Percentiles rank a stretch among this genome's conserved stretches.
Evolutionary conservation across 306 rosid genomes (phyloP).

Genomic region (Oxytropis ochrocephala): DNA sequence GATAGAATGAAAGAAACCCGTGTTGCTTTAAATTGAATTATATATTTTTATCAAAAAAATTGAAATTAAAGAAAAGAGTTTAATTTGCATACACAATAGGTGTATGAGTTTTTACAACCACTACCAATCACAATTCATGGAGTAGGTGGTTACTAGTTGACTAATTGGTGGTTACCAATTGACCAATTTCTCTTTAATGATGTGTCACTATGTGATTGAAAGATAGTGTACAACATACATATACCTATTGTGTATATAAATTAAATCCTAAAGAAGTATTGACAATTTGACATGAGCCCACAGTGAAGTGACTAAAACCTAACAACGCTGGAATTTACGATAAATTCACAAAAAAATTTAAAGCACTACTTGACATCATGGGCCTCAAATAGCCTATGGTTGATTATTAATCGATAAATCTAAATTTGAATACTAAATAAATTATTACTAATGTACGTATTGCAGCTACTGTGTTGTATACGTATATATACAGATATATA

Average conservation of each 20-base stretch:
- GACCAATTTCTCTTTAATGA: too few species aligned
- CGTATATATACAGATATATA: background rate
- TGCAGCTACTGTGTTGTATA: background rate
- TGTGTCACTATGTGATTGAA: too few species aligned
- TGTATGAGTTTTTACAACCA: too few species aligned
- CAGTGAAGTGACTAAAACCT: constrained; percentile 55
- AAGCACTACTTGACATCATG: constrained; percentile 21
- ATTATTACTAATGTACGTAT: background rate
- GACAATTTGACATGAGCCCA: constrained; percentile 41
- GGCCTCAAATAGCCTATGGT: constrained; percentile 25
- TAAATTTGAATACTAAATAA: background rate
- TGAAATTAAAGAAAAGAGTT: constrained; percentile 27
- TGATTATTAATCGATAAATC: background rate
- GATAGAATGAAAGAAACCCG: constrained; percentile 11
- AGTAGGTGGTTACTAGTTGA: too few species aligned
- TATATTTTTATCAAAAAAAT: too few species aligned
- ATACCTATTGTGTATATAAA: too few species aligned
- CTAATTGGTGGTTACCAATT: too few species aligned
- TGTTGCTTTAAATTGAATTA: background rate
- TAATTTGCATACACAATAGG: too few species aligned
- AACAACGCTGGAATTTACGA: constrained; percentile 30
- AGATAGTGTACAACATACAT: too few species aligned
- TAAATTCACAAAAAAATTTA: constrained; percentile 15
- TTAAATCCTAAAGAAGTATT: too few species aligned
- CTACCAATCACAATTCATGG: too few species aligned